Percentiles rank a stretch among this genome's conserved stretches.
Conservation (phyloP, 2,329 filamentous ascomycete species). For the Colletotrichum euphorbiae region DNA sequence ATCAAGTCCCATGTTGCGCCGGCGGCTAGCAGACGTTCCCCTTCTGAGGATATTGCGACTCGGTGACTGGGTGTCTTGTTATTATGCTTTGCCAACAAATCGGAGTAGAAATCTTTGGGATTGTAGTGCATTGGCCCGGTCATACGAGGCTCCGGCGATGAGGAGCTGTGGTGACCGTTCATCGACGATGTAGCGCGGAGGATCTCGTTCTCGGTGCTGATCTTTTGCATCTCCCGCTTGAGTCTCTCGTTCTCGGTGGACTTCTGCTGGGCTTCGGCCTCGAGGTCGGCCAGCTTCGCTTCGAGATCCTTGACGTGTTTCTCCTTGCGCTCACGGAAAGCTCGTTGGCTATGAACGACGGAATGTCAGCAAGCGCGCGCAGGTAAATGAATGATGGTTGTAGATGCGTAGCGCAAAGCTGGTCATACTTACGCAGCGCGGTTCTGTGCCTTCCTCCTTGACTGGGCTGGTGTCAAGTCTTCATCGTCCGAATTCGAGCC, state of each 20-base stretch:
- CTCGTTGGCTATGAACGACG: slow-evolving; percentile 76
- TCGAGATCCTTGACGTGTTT: slow-evolving; percentile 94
- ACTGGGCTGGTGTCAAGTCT: slow-evolving; percentile 67
- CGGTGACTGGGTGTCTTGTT: slow-evolving; percentile 76
- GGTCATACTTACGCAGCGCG: slow-evolving; percentile 66
- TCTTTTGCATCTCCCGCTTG: slow-evolving; percentile 84
- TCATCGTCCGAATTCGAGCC: slow-evolving; percentile 69
- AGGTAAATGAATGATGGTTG: background rate
- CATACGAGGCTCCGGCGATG: slow-evolving; percentile 61
- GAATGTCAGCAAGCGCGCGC: background rate
- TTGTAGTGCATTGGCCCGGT: slow-evolving; percentile 78
- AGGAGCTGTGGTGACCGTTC: slow-evolving; percentile 50
- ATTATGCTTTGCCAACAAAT: slow-evolving; percentile 69
- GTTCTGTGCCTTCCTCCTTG: slow-evolving; percentile 70
- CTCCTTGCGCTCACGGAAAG: slow-evolving; percentile 96
- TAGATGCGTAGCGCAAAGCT: background rate
- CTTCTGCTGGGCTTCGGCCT: slow-evolving; percentile 78
- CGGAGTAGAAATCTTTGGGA: slow-evolving; percentile 78
- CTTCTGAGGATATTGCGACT: slow-evolving; percentile 73
- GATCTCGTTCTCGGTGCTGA: slow-evolving; percentile 92
- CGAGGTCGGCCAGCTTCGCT: slow-evolving; percentile 81
- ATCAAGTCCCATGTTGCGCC: slow-evolving; percentile 92
- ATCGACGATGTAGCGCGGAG: slow-evolving; percentile 79
- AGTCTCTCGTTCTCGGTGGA: slow-evolving; percentile 88
- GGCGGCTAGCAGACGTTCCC: slow-evolving; percentile 77